Base-by-base conservation (phyloP, 75 land plant genomes). In the Selaginella moellendorffii region DNA sequence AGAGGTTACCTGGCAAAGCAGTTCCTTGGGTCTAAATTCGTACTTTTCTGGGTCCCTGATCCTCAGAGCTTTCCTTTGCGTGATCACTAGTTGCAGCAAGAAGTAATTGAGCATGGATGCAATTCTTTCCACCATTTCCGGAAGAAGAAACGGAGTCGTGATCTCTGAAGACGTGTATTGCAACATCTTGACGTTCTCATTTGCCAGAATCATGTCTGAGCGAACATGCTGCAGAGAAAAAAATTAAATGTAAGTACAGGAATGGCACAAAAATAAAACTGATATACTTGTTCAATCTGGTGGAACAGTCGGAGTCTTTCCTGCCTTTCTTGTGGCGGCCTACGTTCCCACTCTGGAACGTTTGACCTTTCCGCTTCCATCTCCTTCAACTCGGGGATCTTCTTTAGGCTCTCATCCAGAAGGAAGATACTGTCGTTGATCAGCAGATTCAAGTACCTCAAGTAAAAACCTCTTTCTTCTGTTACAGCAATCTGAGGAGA, bases 1-100 rank as follows among this genome's bases (percentile, higher is more conserved):
- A 36, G 10, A 36, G 5, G 46, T 36, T 26, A 92, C 97, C 81
- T 95, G 90, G 64, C 83, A 81, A 18, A 95, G 81, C 31, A 95
- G 73, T 53, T 80, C 62, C 70, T 82, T 89, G 36, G 99, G 99
- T 52, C 85, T 81, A 64, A 95, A 95, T 64, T 89, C 99, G 68
- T 95, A 95, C 52, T 95, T 95, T 59, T 95, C 99, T 67, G 96
- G 96, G 36, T 95, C 99, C 74, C 82, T 95, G 22, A 95, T 63
- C 54, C 61, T 86, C 25, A 95, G 85, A 64, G 96, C 77, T 78
- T 76, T 86, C 59, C 99, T 73, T 65, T 95, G 97, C 26, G 99
- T 93, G 0, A 93, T 21, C 5, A 56, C 59, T 8, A 56, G 59
- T 56, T 56, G 59, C 8, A 56, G 24, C 59, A 56, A n/a, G 24